Evolutionary conservation across 805 yeast genomes (phyloP), one percentile per base, ranked within the genome.

Genomic region (Lipomyces spencermartinsiae): DNA sequence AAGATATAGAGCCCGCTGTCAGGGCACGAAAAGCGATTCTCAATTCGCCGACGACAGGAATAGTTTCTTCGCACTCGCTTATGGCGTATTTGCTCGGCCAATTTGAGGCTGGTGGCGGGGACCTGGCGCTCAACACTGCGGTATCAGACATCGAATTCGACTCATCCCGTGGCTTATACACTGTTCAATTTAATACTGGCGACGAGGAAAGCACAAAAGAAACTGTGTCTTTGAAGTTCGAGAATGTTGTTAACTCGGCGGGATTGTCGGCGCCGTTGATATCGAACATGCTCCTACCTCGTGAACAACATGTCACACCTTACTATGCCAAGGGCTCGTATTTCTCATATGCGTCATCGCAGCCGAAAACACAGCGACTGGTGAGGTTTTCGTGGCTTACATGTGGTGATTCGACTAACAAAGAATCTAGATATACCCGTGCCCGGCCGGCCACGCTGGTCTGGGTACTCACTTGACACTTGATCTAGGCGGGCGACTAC

Each of bases 391-490:
- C 14, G 22, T 29, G 43, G 22, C 35, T 14, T 8, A n/a, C 22
- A 14, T 39, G 22, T 37, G 31, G 31, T 57, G 51, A n/a, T 8
- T n/a, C 29, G 31, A 34, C 22, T 43, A 10, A 37, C 22, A 43
- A 25, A 19, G 49, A 3, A 43, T 43, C 10, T 54, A 71, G 73
- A 80, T 93, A 0, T 93, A 93, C 76, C 97, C 97, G 0, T 89
- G 92, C 65, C 92, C 92, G 0, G 39, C 89, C 0, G 87, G 89
- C n/a, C 84, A 72, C 39, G 83, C 90, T n/a, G 90, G 96, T 0
- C 80, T 93, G 65, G 98, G 98, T 0, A 91, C 95, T 0, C 98
- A 93, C 80, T 79, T 93, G 69, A 93, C 98, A 0, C 80, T 93
- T 37, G 96, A 91, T 74, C 78, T 93, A 64, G 93, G 90, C 2